Conservation (phyloP, 805 yeast species). For the Candida ficus region DNA sequence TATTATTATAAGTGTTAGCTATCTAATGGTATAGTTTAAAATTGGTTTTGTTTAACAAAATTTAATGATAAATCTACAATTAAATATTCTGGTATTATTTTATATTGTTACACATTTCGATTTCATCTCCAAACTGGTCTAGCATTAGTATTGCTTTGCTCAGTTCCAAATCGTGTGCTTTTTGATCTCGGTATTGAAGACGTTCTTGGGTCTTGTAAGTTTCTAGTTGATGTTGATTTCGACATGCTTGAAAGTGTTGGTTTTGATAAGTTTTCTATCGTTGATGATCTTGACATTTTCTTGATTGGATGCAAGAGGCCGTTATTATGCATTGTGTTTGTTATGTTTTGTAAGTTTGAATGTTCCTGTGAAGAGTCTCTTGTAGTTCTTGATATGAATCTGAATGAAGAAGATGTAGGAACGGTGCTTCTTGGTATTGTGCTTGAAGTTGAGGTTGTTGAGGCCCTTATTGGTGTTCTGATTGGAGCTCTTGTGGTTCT, state of each 20-base stretch:
- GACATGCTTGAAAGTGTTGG: conserved; percentile 22
- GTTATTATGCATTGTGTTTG: conserved; percentile 2
- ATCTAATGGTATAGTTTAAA: no score
- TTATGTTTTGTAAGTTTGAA: conserved; percentile 5
- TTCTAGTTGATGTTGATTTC: conserved; percentile 15
- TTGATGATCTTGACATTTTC: conserved; percentile 17
- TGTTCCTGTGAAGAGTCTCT: neutral
- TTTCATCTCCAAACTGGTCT: conserved; percentile 3
- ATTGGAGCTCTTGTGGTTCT: neutral
- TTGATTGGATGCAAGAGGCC: conserved; percentile 1
- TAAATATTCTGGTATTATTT: no score
- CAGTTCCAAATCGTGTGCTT: neutral
- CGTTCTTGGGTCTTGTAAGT: neutral
- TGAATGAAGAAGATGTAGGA: conserved; percentile 5
- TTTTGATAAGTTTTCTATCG: conserved; percentile 15
- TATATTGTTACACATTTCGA: no score
- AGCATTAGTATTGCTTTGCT: neutral
- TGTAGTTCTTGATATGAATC: conserved; percentile 4
- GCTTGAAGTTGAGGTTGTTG: neutral
- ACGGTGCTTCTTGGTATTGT: conserved; percentile 3
- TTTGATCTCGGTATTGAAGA: conserved; percentile 7
- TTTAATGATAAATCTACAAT: no score
- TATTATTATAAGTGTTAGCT: no score
- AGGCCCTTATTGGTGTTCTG: neutral
- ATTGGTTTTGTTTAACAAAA: no score